These are phyloP conservation scores for Pichia phayaonensis DNA, from an alignment of 805 yeast genomes.

Conservation along the genomic window DNA sequence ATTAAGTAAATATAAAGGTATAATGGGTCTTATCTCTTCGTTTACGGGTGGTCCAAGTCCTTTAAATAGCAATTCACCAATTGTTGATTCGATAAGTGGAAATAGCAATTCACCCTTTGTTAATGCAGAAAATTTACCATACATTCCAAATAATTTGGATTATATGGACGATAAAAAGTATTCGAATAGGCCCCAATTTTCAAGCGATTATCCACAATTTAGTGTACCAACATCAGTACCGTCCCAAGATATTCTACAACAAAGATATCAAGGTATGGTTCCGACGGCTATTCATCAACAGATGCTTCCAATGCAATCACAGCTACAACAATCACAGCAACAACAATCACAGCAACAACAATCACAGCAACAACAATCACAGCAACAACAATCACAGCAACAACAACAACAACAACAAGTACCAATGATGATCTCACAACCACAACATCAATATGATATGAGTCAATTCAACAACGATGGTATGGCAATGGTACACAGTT, in stretches of 20 bases:
- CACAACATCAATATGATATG: neutral
- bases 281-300: neutral
- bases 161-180: neutral
- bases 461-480: neutral
- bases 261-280: neutral
- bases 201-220: neutral
- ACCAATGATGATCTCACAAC: neutral
- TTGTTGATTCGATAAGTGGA: neutral
- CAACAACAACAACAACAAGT: neutral
- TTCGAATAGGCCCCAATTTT: neutral
- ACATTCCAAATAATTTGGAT: neutral
- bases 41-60: neutral
- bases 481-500: neutral
- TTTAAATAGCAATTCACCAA: neutral
- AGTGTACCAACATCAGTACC: neutral
- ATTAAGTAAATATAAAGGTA: neutral
- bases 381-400: neutral
- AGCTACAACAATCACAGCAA: neutral
- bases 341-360: neutral
- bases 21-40: neutral
- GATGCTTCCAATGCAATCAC: neutral
- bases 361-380: neutral
- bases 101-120: neutral
- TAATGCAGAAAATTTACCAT: neutral
- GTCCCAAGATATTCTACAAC: neutral